Percentiles rank a stretch among this genome's conserved stretches.
Conservation (phyloP, 129 eudicot genomes). For the Artemisia annua region DNA sequence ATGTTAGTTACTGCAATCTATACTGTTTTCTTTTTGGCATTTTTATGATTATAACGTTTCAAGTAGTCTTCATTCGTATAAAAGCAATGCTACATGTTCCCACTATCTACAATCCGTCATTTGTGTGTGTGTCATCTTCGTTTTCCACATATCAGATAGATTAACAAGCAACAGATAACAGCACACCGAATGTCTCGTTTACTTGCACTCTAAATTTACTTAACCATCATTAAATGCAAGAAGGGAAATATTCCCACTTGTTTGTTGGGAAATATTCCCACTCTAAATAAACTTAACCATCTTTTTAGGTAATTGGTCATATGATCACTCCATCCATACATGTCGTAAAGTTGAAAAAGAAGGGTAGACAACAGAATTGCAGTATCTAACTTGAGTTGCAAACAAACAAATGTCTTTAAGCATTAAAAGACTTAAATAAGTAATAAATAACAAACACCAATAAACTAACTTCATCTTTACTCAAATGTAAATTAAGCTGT, state of each 20-base stretch:
- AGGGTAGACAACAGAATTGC: slow-evolving; percentile 12
- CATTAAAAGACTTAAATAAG: neutral
- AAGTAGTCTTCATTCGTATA: too few species aligned
- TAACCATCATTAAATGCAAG: neutral
- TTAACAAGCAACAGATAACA: neutral
- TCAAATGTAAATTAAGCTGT: slow-evolving; percentile 7
- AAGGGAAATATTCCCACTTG: slow-evolving; percentile 2
- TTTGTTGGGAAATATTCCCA: neutral
- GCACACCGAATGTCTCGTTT: neutral
- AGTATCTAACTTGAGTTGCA: slow-evolving; percentile 19
- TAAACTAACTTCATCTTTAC: slow-evolving; percentile 10
- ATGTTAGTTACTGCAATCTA: neutral
- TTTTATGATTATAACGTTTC: too few species aligned
- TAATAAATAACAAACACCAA: neutral
- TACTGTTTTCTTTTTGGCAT: too few species aligned
- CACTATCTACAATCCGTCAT: too few species aligned
- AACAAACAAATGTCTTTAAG: slow-evolving; percentile 6
- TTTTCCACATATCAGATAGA: neutral
- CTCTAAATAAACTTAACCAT: neutral
- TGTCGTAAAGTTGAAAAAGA: slow-evolving; percentile 18
- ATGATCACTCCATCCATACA: slow-evolving; percentile 12
- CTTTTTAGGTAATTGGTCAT: neutral
- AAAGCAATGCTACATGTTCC: too few species aligned
- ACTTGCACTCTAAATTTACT: too few species aligned
- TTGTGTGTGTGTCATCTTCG: neutral